Percentiles rank a stretch among this genome's conserved stretches.
phyloP scores from a whole-genome alignment of 495 filamentous ascomycete genomes.

The Bombardia bombarda region DNA sequence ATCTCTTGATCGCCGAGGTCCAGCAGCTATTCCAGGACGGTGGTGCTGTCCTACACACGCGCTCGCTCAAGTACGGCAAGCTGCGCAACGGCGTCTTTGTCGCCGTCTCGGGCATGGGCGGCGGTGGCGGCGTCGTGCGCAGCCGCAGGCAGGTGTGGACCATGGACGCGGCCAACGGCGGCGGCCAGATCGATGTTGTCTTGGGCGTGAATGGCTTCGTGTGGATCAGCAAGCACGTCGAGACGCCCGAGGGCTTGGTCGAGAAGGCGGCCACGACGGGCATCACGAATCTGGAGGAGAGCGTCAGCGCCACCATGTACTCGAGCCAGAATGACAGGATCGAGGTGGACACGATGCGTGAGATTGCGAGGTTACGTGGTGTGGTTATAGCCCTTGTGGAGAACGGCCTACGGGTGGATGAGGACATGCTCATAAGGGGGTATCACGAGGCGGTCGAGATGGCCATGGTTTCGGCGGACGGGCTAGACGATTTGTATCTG shows the following conservation, averaged over 20 bases:
- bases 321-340: conserved; percentile 88
- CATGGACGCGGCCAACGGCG: conserved; percentile 52
- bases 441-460: conserved; percentile 74
- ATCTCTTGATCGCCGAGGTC: conserved; percentile 84
- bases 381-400: conserved; percentile 76
- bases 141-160: conserved; percentile 81
- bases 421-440: conserved; percentile 76
- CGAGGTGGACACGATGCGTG: conserved; percentile 61
- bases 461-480: conserved; percentile 49
- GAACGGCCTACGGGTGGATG: conserved; percentile 76
- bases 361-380: conserved; percentile 75
- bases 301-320: conserved; percentile 60
- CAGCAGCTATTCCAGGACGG: conserved; percentile 78
- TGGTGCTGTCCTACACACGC: conserved; percentile 77
- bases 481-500: conserved; percentile 49
- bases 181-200: conserved; percentile 75
- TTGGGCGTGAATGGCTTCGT: conserved; percentile 95
- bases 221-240: conserved; percentile 77
- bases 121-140: conserved; percentile 74
- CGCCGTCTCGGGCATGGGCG: conserved; percentile 69
- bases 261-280: conserved; percentile 36
- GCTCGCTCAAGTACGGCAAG: conserved; percentile 88
- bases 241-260: conserved; percentile 37
- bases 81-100: conserved; percentile 86
- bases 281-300: conserved; percentile 81